These are phyloP conservation scores for Blastobotrys attinorum DNA, from an alignment of 805 yeast genomes.

Conservation along the genomic window DNA sequence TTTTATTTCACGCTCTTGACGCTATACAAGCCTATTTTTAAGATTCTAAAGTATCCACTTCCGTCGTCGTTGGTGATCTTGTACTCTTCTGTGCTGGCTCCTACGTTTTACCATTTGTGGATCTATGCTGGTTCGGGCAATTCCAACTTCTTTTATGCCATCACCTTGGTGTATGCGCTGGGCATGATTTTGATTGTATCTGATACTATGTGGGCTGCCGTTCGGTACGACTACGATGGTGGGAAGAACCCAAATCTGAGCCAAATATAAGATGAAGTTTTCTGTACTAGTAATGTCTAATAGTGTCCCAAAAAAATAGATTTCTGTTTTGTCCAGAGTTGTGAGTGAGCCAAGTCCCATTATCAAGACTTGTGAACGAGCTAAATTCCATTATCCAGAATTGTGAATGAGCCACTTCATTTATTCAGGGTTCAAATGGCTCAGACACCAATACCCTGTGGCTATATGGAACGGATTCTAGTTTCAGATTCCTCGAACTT, in stretches of 20 bases:
- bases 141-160: conserved; percentile 92
- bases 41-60: conserved; percentile 36
- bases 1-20: conserved; percentile 42
- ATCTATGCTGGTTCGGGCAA: conserved; percentile 90
- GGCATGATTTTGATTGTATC: conserved; percentile 60
- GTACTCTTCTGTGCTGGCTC: conserved; percentile 61
- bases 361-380: too few relatives aligned
- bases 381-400: too few relatives aligned
- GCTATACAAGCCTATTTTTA: conserved; percentile 36
- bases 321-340: too few relatives aligned
- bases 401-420: too few relatives aligned
- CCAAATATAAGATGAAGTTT: conserved; percentile 17
- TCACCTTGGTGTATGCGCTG: conserved; percentile 69
- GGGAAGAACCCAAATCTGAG: conserved; percentile 25
- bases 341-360: too few relatives aligned
- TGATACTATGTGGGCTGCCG: conserved; percentile 76
- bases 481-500: too few relatives aligned
- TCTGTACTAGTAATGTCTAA: too few relatives aligned
- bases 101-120: conserved; percentile 92
- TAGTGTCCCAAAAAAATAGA: too few relatives aligned
- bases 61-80: conserved; percentile 46
- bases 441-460: too few relatives aligned
- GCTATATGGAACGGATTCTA: too few relatives aligned
- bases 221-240: conserved; percentile 58
- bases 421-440: too few relatives aligned